Conservation (phyloP, 1,284 basidiomycete species). For the Inonotus obliquus region DNA sequence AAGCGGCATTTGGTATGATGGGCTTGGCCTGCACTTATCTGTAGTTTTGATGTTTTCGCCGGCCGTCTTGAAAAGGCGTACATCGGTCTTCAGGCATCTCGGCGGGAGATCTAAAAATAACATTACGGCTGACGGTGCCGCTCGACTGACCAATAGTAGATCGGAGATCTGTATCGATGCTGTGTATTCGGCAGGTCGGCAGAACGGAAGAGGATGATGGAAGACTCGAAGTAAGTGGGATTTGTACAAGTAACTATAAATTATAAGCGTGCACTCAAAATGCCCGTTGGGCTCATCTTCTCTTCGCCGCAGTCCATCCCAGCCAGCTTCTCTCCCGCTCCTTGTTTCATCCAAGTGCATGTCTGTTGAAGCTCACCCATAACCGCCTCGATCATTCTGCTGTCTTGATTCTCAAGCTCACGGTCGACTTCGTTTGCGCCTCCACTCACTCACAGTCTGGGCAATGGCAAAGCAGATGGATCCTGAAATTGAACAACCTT, state of each 20-base stretch:
- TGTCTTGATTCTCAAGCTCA: background rate
- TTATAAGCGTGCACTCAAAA: background rate
- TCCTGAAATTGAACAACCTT: background rate
- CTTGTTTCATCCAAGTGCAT: background rate
- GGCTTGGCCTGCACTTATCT: background rate
- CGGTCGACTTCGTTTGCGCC: background rate
- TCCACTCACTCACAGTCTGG: too few species aligned
- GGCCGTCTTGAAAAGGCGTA: background rate
- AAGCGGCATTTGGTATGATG: background rate
- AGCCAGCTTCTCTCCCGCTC: background rate
- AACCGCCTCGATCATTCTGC: too few species aligned
- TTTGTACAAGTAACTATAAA: background rate
- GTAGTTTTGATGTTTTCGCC: background rate
- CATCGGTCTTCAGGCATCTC: conserved; percentile 5
- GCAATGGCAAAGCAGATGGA: background rate
- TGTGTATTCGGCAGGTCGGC: background rate
- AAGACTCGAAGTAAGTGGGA: background rate
- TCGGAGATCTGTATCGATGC: background rate
- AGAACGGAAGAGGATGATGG: background rate
- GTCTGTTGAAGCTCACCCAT: background rate
- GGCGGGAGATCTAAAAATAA: background rate
- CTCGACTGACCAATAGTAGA: background rate
- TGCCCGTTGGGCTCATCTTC: background rate
- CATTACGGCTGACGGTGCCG: background rate
- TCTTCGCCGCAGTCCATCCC: background rate